phyloP scores from a whole-genome alignment of 768 basidiomycete genomes.

The Aureoboletus auriporus region DNA sequence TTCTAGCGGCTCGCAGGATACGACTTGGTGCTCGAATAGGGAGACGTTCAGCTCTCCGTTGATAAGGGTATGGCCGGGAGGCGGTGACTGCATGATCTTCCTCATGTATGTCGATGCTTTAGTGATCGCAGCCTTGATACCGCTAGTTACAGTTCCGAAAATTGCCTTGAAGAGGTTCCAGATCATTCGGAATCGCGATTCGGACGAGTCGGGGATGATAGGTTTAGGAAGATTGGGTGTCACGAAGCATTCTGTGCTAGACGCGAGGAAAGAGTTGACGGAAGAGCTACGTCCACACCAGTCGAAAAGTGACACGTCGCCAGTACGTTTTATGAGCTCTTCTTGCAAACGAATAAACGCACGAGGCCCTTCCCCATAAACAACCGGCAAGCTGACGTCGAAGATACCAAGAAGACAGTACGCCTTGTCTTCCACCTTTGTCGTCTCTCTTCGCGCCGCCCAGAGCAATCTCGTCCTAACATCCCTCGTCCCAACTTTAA shows the following conservation, averaged over 20 bases:
- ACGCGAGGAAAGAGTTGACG: slow-evolving; percentile 22
- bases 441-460: slow-evolving; percentile 26
- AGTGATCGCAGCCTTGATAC: slow-evolving; percentile 1
- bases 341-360: slow-evolving; percentile 29
- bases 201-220: slow-evolving; percentile 3
- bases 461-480: slow-evolving; percentile 20
- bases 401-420: slow-evolving; percentile 31
- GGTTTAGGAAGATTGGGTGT: slow-evolving; percentile 2
- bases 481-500: slow-evolving; percentile 14
- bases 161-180: slow-evolving; percentile 8
- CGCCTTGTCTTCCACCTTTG: slow-evolving; percentile 26
- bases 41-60: slow-evolving; percentile 22
- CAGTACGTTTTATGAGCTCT: slow-evolving; percentile 26
- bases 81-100: slow-evolving; percentile 5
- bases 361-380: slow-evolving; percentile 25
- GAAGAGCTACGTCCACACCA: slow-evolving; percentile 20
- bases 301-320: slow-evolving; percentile 22
- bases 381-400: slow-evolving; percentile 22
- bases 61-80: slow-evolving; percentile 17
- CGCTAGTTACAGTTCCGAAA: slow-evolving; percentile 6
- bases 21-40: slow-evolving; percentile 20
- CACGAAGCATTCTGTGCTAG: slow-evolving; percentile 14
- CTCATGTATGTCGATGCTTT: slow-evolving; percentile 1
- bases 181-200: slow-evolving; percentile 12
- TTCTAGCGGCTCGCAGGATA: slow-evolving; percentile 3